Evolutionary conservation across 441 rosid genomes (phyloP).

Genomic region (Biscutella laevigata): DNA sequence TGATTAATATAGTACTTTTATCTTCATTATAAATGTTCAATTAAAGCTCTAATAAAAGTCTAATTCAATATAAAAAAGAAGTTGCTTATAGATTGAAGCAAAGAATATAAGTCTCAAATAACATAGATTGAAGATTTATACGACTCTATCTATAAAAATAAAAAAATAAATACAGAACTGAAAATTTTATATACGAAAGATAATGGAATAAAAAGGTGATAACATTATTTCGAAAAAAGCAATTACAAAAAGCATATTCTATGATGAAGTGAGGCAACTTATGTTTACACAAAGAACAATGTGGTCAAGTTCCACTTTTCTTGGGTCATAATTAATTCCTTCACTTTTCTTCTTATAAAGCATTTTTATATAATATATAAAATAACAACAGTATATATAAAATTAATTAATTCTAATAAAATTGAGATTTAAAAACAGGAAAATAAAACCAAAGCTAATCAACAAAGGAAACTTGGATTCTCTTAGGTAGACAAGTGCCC

Average conservation of each 20-base stretch:
- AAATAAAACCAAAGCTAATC: conserved; percentile 30
- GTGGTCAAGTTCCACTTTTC: conserved; percentile 32
- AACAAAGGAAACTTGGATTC: conserved; percentile 50
- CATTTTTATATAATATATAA: background rate
- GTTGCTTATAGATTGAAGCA: too few species aligned
- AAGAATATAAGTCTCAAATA: too few species aligned
- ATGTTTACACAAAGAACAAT: conserved; percentile 32
- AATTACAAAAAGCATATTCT: conserved; percentile 14
- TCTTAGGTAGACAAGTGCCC: conserved; percentile 67
- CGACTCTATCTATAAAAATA: too few species aligned
- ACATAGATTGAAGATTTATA: too few species aligned
- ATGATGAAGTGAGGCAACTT: conserved; percentile 27
- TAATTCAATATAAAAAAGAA: too few species aligned
- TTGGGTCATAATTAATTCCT: conserved; percentile 20
- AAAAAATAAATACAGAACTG: too few species aligned
- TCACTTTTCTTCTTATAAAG: conserved; percentile 7
- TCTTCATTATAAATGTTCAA: too few species aligned
- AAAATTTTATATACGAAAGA: conserved; percentile 1
- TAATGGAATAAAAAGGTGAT: conserved; percentile 22
- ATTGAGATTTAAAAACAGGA: background rate
- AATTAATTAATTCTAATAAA: conserved; percentile 5
- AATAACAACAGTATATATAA: background rate
- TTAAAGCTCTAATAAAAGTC: too few species aligned
- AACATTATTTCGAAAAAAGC: conserved; percentile 17
- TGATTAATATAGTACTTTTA: too few species aligned